Conservation (phyloP, 805 yeast species). For the Yamadazyma insecticola region DNA sequence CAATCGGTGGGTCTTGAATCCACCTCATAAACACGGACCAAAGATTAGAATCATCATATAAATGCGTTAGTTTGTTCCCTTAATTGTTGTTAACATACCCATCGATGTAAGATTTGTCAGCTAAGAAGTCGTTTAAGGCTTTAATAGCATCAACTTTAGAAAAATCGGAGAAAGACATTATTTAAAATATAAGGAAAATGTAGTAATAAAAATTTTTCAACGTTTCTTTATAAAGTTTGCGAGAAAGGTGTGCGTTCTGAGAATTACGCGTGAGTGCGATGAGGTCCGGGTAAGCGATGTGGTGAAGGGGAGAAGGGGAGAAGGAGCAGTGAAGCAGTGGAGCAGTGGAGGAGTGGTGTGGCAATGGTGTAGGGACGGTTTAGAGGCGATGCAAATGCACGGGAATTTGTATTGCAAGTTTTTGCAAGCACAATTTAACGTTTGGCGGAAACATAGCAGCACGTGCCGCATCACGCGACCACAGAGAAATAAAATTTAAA, state of each 20-base stretch:
- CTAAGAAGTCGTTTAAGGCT: slow-evolving; percentile 78
- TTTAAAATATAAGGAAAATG: slow-evolving; percentile 1
- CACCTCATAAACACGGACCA: slow-evolving; percentile 99
- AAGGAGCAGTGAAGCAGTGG: too few relatives aligned
- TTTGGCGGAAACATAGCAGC: too few relatives aligned
- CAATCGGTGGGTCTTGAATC: slow-evolving; percentile 92
- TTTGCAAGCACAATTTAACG: too few relatives aligned
- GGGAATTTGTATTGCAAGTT: too few relatives aligned
- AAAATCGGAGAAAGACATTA: slow-evolving; percentile 78
- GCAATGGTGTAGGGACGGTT: too few relatives aligned
- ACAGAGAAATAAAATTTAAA: neutral
- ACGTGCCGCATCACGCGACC: too few relatives aligned
- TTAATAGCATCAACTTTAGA: slow-evolving; percentile 60
- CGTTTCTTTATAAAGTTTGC: slow-evolving; percentile 2
- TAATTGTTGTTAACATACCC: slow-evolving; percentile 64
- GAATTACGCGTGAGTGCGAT: slow-evolving; percentile 3
- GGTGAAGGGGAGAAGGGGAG: too few relatives aligned
- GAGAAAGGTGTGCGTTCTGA: slow-evolving; percentile 2
- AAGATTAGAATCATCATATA: slow-evolving; percentile 64
- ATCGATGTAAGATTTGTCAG: slow-evolving; percentile 90
- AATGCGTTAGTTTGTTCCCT: neutral
- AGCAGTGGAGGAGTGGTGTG: too few relatives aligned
- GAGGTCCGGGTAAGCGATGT: too few relatives aligned
- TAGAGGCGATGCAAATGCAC: too few relatives aligned
- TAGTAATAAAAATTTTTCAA: slow-evolving; percentile 9